Base-by-base conservation (phyloP, 305 asterid species). In the Euphrasia arctica region DNA sequence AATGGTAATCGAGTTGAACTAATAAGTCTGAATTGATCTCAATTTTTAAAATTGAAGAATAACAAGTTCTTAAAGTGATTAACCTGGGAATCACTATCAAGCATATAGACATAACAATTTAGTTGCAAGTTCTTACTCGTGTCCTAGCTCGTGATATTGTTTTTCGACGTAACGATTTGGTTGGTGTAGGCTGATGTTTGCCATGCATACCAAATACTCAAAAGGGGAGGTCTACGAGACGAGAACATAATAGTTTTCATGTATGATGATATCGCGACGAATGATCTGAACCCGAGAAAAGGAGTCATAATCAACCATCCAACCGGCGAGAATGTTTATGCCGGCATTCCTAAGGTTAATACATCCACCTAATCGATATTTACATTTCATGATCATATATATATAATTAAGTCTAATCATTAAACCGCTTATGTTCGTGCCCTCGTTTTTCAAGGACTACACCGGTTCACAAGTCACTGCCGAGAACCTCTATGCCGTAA, bases 191-290 rank as follows among this genome's bases (percentile, higher is more conserved):
- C 98, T 14, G 97, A 92, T 69, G 80, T 90, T 57, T 92, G 97
- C 72, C 98, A 92, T 70, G 97, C 98, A 0, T 90, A 90, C 74
- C 98, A 92, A 80, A 75, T 92, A 45, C 77, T 92, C 58, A 92
- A 83, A 74, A 85, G 54, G 71, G 97, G 98, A 6, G 98, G 96
- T 8, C 51, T 90, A 72, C 79, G 74, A 68, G 98, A 92, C 28
- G 95, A 90, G 72, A 83, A 92, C 74, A 90, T 92, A 22, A 73
- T 92, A 1, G 97, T 87, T 48, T 89, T 92, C 82, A 92, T 92
- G 97, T 90, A 87, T 8, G 97, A 89, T 72, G 98, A 92, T 69
- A 92, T 92, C 3, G 98, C 94, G 2, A 75, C 54, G 31, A 77
- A 75, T 65, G 80, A 66, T 13, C 50, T 80, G 62, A 92, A 92